A percentile compares a stretch with the other conserved stretches of the same genome.
Conservation (phyloP, 2,329 filamentous ascomycete genomes). For the Bipolaris sorokiniana region DNA sequence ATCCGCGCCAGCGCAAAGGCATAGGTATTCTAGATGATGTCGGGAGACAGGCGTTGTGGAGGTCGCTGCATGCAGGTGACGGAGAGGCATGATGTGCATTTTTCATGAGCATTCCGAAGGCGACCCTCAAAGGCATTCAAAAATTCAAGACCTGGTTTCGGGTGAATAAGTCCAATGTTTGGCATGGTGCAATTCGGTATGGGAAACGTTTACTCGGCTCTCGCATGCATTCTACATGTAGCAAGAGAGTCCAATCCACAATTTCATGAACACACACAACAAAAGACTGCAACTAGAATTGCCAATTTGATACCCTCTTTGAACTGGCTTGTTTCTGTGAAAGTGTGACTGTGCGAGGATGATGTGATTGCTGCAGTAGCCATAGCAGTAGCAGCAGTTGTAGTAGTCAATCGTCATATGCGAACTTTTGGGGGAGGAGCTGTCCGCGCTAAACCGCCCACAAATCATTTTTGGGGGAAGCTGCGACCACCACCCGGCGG, state of each 20-base stretch:
- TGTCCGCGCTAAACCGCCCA: constrained; percentile 40
- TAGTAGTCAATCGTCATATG: constrained; percentile 12
- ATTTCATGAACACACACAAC: constrained; percentile 45
- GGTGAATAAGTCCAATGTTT: constrained; percentile 47
- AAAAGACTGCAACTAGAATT: constrained; percentile 41
- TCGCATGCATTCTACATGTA: constrained; percentile 49
- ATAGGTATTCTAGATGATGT: constrained; percentile 43
- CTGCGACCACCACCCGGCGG: constrained; percentile 23
- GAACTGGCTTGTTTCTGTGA: constrained; percentile 14
- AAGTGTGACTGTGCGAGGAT: neutral
- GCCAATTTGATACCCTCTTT: constrained; percentile 44
- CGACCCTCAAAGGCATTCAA: constrained; percentile 46
- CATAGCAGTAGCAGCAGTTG: neutral
- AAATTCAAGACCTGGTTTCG: constrained; percentile 48
- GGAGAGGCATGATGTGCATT: constrained; percentile 48
- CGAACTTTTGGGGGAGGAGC: constrained; percentile 6
- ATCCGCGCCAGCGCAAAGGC: constrained; percentile 58
- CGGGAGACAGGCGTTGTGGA: constrained; percentile 38
- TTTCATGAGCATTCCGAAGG: constrained; percentile 49
- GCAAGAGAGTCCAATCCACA: constrained; percentile 49
- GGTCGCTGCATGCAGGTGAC: constrained; percentile 40
- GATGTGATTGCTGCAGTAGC: neutral
- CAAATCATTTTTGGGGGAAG: constrained; percentile 27
- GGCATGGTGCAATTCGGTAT: constrained; percentile 51
- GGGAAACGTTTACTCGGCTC: constrained; percentile 49